Base-by-base conservation (phyloP, 768 basidiomycete genomes). In the Lactarius tabidus region DNA sequence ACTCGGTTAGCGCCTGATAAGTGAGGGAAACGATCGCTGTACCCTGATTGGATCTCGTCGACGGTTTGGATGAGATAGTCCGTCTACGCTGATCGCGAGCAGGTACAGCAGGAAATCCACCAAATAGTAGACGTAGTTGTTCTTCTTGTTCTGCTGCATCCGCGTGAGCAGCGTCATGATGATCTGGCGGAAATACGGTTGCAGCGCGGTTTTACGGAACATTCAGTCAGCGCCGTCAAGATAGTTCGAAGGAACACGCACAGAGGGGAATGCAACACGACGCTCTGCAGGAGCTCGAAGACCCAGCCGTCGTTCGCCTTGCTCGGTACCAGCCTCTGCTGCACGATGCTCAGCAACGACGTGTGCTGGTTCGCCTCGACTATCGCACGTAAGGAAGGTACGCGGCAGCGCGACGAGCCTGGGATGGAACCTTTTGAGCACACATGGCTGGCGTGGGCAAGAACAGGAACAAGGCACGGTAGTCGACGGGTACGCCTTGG, bases 361-460 rank as follows among this genome's bases (percentile, higher is more conserved):
- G 85, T 83, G 17, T 94, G 77, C 72, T 96, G 94, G 0, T 88
- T 88, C 18, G 82, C 76, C 10, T 78, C 80, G 35, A 87, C 79
- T 82, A 98, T 90, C 68, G 35, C 89, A 82, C 0, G 81, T 77
- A 17, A 99, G 78, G 77, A 92, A 94, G 8, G 93, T 92, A 59
- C 88, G 88, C 59, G 98, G 80, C 20, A 98, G 79, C 70, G 91
- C 87, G 23, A 96, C 94, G 2, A 99, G 83, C 1, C 95, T 95
- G 97, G 97, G 51, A 99, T 87, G 72, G 90, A 95, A 14, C 97
- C 71, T 95, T 90, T 74, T 94, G 92, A 73, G 90, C 87, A 96
- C 97, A 99, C 7, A 89, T 81, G 0, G 86, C 80, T 0, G 95
- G 93, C 0, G 88, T 90, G 53, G 98, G 84, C 20, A 99, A 80